Evolutionary conservation across 495 filamentous ascomycete genomes (phyloP), one percentile per base, ranked within the genome.

Genomic region (Chaetomium tenue): DNA sequence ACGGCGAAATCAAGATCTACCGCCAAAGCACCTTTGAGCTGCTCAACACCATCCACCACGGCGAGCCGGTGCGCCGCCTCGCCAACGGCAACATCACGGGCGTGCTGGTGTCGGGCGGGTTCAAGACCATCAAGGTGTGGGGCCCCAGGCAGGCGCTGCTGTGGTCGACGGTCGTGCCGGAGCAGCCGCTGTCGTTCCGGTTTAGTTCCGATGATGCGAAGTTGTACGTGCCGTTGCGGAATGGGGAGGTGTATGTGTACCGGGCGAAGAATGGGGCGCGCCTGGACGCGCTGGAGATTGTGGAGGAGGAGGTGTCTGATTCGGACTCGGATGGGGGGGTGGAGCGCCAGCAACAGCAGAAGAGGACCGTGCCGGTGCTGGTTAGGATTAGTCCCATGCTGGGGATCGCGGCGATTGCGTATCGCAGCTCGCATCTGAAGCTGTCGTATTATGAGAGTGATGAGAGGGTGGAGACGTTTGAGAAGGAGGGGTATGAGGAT

Each of bases 401-500:
- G 20, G 66, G 66, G 20, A 61, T 68, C 26, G 66, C 62, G 7
- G 66, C 66, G 16, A 42, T 68, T 22, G 66, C 62, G 13, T 62
- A 68, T 37, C 66, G 66, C 33, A 64, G 58, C 23, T 68, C 66
- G 26, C 66, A 68, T 30, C 48, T 68, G 42, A 53, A 58, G 44
- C 26, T 68, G n/a, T 68, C 66, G n/a, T 68, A 68, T 23, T 68
- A 68, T 25, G 62, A 65, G 25, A 64, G 58, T 23, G 63, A 66
- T 25, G 58, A 63, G 51, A 16, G 58, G 42, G 56, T 70, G 0
- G 63, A 60, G 28, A 40, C 22, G 18, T 66, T 70, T 51, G 67
- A 63, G 39, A 72, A 72, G 22, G 66, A 68, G 30, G 70, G 67
- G 5, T 67, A 59, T 18, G 67, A 68, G 58, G 63, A 66, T 60